Evolutionary conservation across 805 yeast species (phyloP).

Genomic region (Monosporozyma servazzii): DNA sequence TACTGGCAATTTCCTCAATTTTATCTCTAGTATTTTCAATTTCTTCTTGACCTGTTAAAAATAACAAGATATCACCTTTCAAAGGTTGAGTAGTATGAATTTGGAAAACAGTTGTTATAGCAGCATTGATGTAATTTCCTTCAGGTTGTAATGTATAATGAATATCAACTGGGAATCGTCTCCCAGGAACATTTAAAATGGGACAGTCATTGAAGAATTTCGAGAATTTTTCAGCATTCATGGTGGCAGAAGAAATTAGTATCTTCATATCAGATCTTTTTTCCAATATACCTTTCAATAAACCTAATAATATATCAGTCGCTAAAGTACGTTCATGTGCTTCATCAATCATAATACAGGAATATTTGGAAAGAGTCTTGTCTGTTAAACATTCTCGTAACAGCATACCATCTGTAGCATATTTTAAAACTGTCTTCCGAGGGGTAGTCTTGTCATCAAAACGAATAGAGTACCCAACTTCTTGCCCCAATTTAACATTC

Average conservation of each 20-base stretch:
- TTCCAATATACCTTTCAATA: conserved; percentile 59
- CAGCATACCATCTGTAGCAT: conserved; percentile 94
- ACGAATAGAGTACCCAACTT: conserved; percentile 83
- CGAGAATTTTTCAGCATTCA: conserved; percentile 83
- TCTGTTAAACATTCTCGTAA: conserved; percentile 75
- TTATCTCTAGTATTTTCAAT: conserved; percentile 75
- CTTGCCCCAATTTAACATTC: conserved; percentile 66
- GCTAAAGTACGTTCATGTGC: conserved; percentile 94
- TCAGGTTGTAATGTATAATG: conserved; percentile 81
- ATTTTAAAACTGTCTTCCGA: conserved; percentile 63
- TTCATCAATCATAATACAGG: conserved; percentile 89
- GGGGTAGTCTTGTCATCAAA: conserved; percentile 68
- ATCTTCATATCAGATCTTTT: conserved; percentile 62
- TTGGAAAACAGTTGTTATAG: conserved; percentile 77
- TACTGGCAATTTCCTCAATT: conserved; percentile 52
- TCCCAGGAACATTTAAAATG: conserved; percentile 80
- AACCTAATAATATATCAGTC: conserved; percentile 77
- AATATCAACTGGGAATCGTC: conserved; percentile 86
- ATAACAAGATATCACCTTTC: conserved; percentile 81
- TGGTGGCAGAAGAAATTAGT: conserved; percentile 87
- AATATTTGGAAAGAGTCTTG: conserved; percentile 56
- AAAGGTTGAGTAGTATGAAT: conserved; percentile 55
- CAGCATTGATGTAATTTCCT: conserved; percentile 83
- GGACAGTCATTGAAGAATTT: conserved; percentile 77
- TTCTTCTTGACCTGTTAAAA: conserved; percentile 93